Base-by-base conservation (phyloP, 805 yeast genomes). In the Wilhelminamyces savonicus region DNA sequence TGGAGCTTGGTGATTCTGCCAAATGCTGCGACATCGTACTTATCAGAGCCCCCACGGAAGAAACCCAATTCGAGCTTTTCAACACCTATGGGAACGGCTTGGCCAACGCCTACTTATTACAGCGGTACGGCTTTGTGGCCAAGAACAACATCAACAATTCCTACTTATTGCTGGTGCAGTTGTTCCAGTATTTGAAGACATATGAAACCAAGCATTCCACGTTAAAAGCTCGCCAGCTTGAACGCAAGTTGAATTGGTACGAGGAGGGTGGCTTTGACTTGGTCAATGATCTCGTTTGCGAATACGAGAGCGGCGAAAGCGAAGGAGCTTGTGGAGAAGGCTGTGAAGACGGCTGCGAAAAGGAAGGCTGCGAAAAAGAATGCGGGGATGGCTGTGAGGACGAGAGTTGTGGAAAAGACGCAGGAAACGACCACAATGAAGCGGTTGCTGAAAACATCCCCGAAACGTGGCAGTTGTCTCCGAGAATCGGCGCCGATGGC, bases 51-150 rank as follows among this genome's bases (percentile, higher is more conserved):
- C 72, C 83, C 1, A 29, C 44, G 1, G 48, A 56, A 20, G 74
- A 75, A 6, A 51, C 62, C 9, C 37, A 43, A 4, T 47, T 41
- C 34, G 96, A 90, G 46, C 46, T 90, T 10, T 83, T 78, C 62
- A 87, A 85, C 55, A 77, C 92, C 0, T 88, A 87, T 44, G 97
- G 96, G 0, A 56, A 62, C 34, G 80, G 77, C 16, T 62, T 80
- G 23, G 56, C 78, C 11, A 85, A 83, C 41, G 64, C 82, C 0
- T 68, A 73, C 21, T 56, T 88, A 23, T 52, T 87, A 10, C 74
- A 87, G 10, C 69, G 83, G 33, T 88, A 87, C 50, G 96, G 96
- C 1, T 87, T 88, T 50, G 71, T 78, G 7, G 74, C 77, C 39
- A 58, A 62, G 1, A 34, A 32, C 5, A 60, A 62, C 30, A 45